phyloP scores from a whole-genome alignment of 1,284 basidiomycete species.

The Cryptococcus wingfieldii region DNA sequence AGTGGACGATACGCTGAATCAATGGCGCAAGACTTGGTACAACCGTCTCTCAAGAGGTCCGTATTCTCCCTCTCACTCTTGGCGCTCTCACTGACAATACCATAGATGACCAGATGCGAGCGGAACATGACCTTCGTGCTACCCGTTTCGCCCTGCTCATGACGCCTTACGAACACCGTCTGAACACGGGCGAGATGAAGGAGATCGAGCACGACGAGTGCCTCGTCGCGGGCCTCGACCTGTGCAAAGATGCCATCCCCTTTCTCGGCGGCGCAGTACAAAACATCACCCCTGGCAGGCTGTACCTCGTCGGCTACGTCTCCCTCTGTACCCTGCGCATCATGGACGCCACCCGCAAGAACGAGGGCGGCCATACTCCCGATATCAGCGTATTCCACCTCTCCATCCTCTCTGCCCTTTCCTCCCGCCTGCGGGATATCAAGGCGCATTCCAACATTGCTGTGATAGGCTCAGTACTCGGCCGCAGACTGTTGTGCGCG shows the following conservation, averaged over 20 bases:
- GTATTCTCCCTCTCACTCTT: neutral
- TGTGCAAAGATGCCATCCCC: conserved; percentile 14
- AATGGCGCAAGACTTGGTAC: neutral
- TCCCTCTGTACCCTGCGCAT: conserved; percentile 15
- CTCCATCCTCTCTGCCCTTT: conserved; percentile 12
- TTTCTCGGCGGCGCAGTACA: conserved; percentile 5
- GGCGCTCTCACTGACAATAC: neutral
- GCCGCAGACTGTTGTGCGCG: conserved; percentile 13
- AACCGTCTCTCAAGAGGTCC: neutral
- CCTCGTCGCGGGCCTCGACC: conserved; percentile 8
- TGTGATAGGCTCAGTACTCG: conserved; percentile 13
- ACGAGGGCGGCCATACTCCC: conserved; percentile 6
- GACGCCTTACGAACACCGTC: conserved; percentile 14
- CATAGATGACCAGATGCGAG: conserved; percentile 10
- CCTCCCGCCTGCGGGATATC: conserved; percentile 10
- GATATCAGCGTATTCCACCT: conserved; percentile 19
- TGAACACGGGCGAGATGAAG: conserved; percentile 6
- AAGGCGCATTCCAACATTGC: conserved; percentile 16
- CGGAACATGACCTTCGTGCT: conserved; percentile 11
- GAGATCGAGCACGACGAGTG: conserved; percentile 10
- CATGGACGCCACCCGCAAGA: conserved; percentile 9
- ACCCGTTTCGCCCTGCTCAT: conserved; percentile 15
- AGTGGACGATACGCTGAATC: neutral
- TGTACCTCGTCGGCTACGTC: conserved; percentile 17
- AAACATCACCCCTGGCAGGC: conserved; percentile 12